These are phyloP conservation scores for Podaxis sp. DNA, from an alignment of 768 basidiomycete species.

Conservation along the genomic window DNA sequence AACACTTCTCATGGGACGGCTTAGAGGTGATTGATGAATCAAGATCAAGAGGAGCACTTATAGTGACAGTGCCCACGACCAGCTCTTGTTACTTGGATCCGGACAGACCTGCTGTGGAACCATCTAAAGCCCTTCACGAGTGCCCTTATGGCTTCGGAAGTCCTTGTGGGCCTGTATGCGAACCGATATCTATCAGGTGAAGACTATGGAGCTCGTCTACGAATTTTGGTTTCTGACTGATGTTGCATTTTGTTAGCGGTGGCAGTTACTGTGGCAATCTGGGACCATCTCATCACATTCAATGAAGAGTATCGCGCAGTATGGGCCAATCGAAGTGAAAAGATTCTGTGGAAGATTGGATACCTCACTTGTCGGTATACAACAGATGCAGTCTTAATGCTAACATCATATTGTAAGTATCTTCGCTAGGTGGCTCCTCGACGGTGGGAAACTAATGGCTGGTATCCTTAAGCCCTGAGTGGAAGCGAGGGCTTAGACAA, in stretches of 20 bases:
- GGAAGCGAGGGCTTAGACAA: neutral
- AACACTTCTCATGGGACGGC: too few relatives aligned
- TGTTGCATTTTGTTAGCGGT: neutral
- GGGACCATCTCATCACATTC: constrained; percentile 8
- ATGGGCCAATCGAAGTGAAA: neutral
- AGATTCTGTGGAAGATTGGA: neutral
- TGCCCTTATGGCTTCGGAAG: too few relatives aligned
- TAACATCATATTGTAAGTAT: constrained; percentile 2
- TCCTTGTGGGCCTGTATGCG: neutral
- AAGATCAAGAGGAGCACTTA: too few relatives aligned
- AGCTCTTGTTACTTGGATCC: too few relatives aligned
- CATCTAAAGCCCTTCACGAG: too few relatives aligned
- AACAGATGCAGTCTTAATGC: neutral
- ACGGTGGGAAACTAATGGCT: neutral
- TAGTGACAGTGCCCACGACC: too few relatives aligned
- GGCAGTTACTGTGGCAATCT: neutral
- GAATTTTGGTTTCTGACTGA: neutral
- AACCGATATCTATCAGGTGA: neutral
- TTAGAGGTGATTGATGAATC: too few relatives aligned
- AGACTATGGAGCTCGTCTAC: neutral
- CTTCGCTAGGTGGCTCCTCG: neutral
- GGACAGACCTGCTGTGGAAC: too few relatives aligned
- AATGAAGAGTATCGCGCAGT: constrained; percentile 4
- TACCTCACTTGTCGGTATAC: neutral
- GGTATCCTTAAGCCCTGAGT: neutral